phyloP scores from a whole-genome alignment of 176 grass and related monocot genomes.

The Carex myosuroides region DNA sequence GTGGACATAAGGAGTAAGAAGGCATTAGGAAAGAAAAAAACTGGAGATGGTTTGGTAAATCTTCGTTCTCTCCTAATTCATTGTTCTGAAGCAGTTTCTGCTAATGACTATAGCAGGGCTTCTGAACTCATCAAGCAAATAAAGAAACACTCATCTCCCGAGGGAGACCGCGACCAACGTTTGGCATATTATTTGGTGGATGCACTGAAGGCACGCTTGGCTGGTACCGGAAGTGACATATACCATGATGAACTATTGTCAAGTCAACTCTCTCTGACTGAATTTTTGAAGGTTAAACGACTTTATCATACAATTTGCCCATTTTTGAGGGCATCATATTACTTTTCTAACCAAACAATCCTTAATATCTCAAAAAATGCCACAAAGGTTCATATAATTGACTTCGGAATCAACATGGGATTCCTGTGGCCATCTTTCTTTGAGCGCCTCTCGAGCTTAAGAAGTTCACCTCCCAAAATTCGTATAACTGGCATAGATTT shows the following conservation, averaged over 20 bases:
- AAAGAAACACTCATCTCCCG: not conserved
- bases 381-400: slow-evolving; percentile 45
- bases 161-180: slow-evolving; percentile 13
- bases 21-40: not conserved
- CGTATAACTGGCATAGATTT: slow-evolving; percentile 48
- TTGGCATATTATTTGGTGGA: slow-evolving; percentile 49
- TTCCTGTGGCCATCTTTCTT: slow-evolving; percentile 60
- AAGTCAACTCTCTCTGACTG: slow-evolving; percentile 16
- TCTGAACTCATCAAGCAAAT: not conserved
- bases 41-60: not conserved
- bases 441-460: slow-evolving; percentile 23
- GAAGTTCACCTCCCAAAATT: slow-evolving; percentile 26
- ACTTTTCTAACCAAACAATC: slow-evolving; percentile 52
- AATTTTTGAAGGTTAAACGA: slow-evolving; percentile 32
- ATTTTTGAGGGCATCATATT: slow-evolving; percentile 25
- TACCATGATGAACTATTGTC: slow-evolving; percentile 29
- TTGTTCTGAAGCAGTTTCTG: not conserved
- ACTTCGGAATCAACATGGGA: slow-evolving; percentile 49
- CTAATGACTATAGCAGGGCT: not conserved
- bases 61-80: not conserved
- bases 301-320: slow-evolving; percentile 39
- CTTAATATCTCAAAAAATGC: slow-evolving; percentile 17
- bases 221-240: slow-evolving; percentile 36
- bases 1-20: not conserved
- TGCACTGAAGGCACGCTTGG: slow-evolving; percentile 53